These are phyloP conservation scores for Suhomyces guaymorum DNA, from an alignment of 1,139 yeast species.

Conservation along the genomic window DNA sequence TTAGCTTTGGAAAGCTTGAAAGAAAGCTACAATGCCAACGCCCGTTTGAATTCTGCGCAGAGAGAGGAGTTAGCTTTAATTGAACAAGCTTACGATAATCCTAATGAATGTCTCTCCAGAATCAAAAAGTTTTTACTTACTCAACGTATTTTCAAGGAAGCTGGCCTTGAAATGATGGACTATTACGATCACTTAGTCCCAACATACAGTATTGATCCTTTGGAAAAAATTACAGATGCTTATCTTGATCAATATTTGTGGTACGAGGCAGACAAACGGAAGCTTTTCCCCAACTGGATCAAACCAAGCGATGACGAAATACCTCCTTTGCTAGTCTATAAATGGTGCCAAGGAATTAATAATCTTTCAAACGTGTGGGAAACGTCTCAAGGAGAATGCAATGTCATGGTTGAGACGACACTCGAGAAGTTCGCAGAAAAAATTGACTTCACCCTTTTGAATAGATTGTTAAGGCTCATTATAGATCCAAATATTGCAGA, in stretches of 20 bases:
- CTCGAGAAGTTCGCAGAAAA: slow-evolving; percentile 76
- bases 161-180: slow-evolving; percentile 88
- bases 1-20: slow-evolving; percentile 88
- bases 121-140: slow-evolving; percentile 81
- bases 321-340: slow-evolving; percentile 87
- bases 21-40: slow-evolving; percentile 80
- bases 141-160: slow-evolving; percentile 91
- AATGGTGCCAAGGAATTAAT: slow-evolving; percentile 95
- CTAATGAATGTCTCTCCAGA: slow-evolving; percentile 87
- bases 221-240: slow-evolving; percentile 95
- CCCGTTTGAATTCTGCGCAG: slow-evolving; percentile 80
- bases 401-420: slow-evolving; percentile 80
- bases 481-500: slow-evolving; percentile 94
- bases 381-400: slow-evolving; percentile 67
- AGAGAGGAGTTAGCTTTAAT: slow-evolving; percentile 91
- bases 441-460: slow-evolving; percentile 82
- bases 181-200: slow-evolving; percentile 83
- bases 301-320: slow-evolving; percentile 95
- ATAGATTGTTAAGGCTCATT: slow-evolving; percentile 74
- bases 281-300: slow-evolving; percentile 92
- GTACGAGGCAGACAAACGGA: slow-evolving; percentile 91
- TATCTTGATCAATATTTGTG: slow-evolving; percentile 93
- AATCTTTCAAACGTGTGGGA: slow-evolving; percentile 81
- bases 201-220: slow-evolving; percentile 83
- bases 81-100: slow-evolving; percentile 96